Base-by-base conservation (phyloP, 1,139 yeast genomes). In the Scheffersomyces parashehatae region DNA sequence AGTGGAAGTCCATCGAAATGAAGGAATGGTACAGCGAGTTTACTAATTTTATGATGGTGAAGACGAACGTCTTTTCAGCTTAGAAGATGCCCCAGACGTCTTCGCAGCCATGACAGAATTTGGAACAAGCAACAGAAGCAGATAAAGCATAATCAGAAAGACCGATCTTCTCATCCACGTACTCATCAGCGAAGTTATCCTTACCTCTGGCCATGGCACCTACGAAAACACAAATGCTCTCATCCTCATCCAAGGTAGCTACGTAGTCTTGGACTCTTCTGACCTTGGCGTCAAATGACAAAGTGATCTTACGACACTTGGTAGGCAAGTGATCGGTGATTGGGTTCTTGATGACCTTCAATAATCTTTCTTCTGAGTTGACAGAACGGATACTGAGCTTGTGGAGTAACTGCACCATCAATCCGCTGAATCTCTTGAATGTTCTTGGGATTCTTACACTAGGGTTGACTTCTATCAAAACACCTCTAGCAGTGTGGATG, bases 171-270 rank as follows among this genome's bases (percentile, higher is more conserved):
- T 93, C 99, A 65, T 93, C 99, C 37, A 91, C 96, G 61, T 67
- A 91, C 67, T 91, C 98, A 65, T 93, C 99, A 31, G 99, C 99
- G 68, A 93, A 93, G 55, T 83, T 90, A 68, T 93, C 99, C 63
- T 87, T 87, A 60, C 99, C 99, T 68, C 97, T 83, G 26, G 99
- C 99, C 97, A 93, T 93, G 41, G 99, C 97, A 62, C 99, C 99
- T 39, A 93, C 97, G 66, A 93, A 93, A 28, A 93, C 97, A 76
- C 99, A 93, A 56, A 93, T 85, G 62, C 97, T 88, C 68, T 93
- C 97, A 60, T 89, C 95, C 3, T 82, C 84, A 54, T 83, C 96
- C 55, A 93, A 73, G 44, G 85, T 85, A 35, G 73, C 70, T 36
- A 91, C 93, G 64, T 88, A 91, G 60, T 90, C 96, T 66, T 90